Evolutionary conservation across 768 basidiomycete species (phyloP), one percentile per base, ranked within the genome.

Genomic region (Tremella fuciformis): DNA sequence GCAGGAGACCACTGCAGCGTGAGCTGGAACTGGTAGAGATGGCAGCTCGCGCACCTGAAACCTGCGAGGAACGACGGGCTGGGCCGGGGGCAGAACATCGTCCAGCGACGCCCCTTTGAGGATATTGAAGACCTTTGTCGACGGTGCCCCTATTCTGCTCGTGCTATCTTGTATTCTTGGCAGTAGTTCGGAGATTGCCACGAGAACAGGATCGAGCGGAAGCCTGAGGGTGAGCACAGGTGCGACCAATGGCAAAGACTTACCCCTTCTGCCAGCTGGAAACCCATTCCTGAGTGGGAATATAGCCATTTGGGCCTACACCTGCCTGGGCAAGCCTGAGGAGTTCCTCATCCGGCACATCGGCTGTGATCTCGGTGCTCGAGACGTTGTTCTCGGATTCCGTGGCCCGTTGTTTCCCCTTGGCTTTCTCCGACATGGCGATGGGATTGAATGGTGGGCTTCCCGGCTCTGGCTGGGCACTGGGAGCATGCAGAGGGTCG

Each of bases 271-370:
- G 89, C 94, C 94, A 98, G 44, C 75, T 76, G 1, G 92, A 92
- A 19, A 91, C 91, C 94, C 96, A 99, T 84, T 91, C 91, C 74
- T 96, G 90, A 2, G 91, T 96, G 11, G 96, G 92, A 8, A 93
- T 81, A 77, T 97, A 99, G 2, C 91, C 90, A 74, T 91, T 93
- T 64, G 88, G 82, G 25, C 91, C 91, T 16, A 93, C 83, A 13
- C 85, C 86, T 16, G 81, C 80, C 26, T 83, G 81, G n/a, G 87
- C 84, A 21, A 84, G 77, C 26, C 84, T 83, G 58, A 90, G 87
- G 49, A 86, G 71, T 55, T 83, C 82, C 40, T 77, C 79, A 50
- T 81, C 82, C 1, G 65, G 63, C 6, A 69, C 57, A 15, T 68
- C 57, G 78, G 80, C 57, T 80, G 56, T 53, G 37, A 53, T 50